Evolutionary conservation across 75 land plant species (phyloP).

Genomic region (Larix kaempferi): DNA sequence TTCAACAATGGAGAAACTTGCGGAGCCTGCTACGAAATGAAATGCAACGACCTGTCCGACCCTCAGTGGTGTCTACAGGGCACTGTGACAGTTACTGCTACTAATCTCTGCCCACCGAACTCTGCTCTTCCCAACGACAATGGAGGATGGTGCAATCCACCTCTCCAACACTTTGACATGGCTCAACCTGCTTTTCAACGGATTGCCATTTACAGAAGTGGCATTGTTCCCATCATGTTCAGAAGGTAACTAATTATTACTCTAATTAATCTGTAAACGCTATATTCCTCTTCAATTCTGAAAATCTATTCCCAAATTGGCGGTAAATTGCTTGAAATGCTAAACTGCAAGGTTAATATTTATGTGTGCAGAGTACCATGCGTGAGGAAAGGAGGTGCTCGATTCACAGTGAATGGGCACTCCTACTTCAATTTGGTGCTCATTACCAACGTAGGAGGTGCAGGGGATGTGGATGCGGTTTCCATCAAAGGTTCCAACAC

Average conservation of each 20-base stretch:
- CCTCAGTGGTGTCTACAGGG: conserved; percentile 55
- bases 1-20: conserved; percentile 53
- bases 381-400: conserved; percentile 20
- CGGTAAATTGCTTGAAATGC: no score
- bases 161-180: conserved; percentile 46
- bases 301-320: neutral
- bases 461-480: conserved; percentile 22
- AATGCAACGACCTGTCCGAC: conserved; percentile 45
- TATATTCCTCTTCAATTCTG: neutral
- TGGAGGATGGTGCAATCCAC: conserved; percentile 73
- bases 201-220: conserved; percentile 67
- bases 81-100: conserved; percentile 60
- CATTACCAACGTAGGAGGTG: conserved; percentile 24
- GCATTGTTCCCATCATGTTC: conserved; percentile 55
- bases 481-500: conserved; percentile 18
- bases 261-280: neutral
- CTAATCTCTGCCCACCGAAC: conserved; percentile 73
- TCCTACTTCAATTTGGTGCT: conserved; percentile 38
- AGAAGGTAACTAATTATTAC: conserved; percentile 6
- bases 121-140: conserved; percentile 51
- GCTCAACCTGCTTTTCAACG: conserved; percentile 68
- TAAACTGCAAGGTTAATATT: neutral
- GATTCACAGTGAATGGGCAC: conserved; percentile 21
- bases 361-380: conserved; percentile 13
- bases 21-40: conserved; percentile 65